Base-by-base conservation (phyloP, 1,284 basidiomycete genomes). In the Trichosporon sp. region DNA sequence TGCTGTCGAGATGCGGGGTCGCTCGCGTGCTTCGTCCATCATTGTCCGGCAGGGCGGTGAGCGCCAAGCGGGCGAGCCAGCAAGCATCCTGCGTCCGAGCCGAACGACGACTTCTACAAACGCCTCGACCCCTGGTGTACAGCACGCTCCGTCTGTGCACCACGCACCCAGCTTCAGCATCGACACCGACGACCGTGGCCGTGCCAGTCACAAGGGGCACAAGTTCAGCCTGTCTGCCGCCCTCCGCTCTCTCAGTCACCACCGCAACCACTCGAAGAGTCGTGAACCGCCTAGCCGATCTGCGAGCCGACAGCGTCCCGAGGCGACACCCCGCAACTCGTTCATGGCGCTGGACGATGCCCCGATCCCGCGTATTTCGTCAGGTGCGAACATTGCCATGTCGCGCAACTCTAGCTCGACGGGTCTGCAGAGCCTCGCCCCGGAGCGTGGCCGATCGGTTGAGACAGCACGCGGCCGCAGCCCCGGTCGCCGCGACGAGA, bases 151-250 rank as follows among this genome's bases (percentile, higher is more conserved):
- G 32, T 35, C 59, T n/a, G 31, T 63, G 16, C 59, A 16, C 31
- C 59, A 54, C 51, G 19, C 51, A 26, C 67, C 66, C 31, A 66
- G 73, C 61, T 66, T 75, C 38, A 38, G 68, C n/a, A 26, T 54
- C 65, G 16, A 10, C 32, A 12, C 37, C 61, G 32, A 64, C 19
- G 72, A 76, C 37, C 75, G 79, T 31, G 78, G 78, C 2, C 71
- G 78, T 6, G 21, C 65, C 6, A 59, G 12, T 35, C 67, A 68
- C 31, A 78, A 77, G 38, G 68, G 71, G 31, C 70, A 71, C 68
- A 79, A 80, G 51, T 85, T 85, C 74, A 84, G 81, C 65, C 73
- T 85, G 5, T 76, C 82, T 1, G 80, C 80, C 0, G 83, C 85
- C 1, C 72, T 85, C 4, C 79, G 83, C 16, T 80, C 82, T 5